Conservation (phyloP, 768 basidiomycete genomes). For the Daedaleopsis nitida region DNA sequence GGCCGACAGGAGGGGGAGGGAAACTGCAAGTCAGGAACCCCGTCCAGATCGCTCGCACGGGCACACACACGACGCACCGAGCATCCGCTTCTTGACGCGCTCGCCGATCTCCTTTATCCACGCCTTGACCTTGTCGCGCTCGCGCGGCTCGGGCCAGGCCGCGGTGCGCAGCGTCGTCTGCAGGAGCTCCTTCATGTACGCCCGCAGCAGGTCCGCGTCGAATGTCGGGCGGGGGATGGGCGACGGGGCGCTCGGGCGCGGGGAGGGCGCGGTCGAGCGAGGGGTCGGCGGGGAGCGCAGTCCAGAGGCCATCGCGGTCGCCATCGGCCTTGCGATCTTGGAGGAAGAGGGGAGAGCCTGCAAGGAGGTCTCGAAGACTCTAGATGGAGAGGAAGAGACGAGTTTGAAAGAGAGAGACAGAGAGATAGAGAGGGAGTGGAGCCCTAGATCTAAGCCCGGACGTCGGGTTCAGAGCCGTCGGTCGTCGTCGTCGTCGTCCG, state of each 20-base stretch:
- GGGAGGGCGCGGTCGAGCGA: constrained; percentile 56
- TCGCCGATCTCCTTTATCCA: constrained; percentile 88
- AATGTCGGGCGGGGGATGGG: constrained; percentile 61
- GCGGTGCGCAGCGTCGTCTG: constrained; percentile 64
- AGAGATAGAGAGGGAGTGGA: background rate
- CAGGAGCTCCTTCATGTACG: constrained; percentile 83
- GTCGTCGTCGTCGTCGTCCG: background rate
- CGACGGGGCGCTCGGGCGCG: constrained; percentile 34
- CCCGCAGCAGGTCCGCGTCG: constrained; percentile 70
- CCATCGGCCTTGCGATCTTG: constrained; percentile 1
- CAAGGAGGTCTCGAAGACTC: too few species aligned
- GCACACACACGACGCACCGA: constrained; percentile 38
- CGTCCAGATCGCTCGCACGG: background rate
- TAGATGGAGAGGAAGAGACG: background rate
- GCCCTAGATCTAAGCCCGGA: background rate
- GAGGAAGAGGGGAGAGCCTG: too few species aligned
- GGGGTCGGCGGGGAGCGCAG: constrained; percentile 24
- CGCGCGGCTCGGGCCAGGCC: constrained; percentile 68
- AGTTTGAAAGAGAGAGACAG: background rate
- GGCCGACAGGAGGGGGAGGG: background rate
- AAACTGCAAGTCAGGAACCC: background rate
- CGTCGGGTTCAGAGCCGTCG: background rate
- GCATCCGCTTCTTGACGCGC: constrained; percentile 83
- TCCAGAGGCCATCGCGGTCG: constrained; percentile 15
- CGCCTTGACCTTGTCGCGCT: constrained; percentile 66